These are phyloP conservation scores for Yarrowia sp. DNA, from an alignment of 805 yeast genomes.

Conservation along the genomic window DNA sequence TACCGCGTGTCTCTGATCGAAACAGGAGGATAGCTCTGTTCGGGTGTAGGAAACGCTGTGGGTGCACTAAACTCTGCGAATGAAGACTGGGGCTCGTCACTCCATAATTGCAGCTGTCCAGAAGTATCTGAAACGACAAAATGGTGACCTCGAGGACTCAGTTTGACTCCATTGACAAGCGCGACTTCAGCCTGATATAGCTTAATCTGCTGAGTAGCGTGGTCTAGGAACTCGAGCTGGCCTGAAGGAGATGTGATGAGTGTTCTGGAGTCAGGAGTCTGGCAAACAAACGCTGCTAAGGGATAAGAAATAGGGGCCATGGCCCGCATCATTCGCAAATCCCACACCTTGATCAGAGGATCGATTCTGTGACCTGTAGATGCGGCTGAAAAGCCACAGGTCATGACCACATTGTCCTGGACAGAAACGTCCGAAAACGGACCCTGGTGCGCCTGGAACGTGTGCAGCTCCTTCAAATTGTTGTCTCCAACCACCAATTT, in stretches of 20 bases:
- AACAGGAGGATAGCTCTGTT: conserved; percentile 42
- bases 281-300: conserved; percentile 78
- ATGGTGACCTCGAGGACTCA: conserved; percentile 77
- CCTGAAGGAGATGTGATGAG: conserved; percentile 83
- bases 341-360: conserved; percentile 83
- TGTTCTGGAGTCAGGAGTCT: conserved; percentile 87
- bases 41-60: conserved; percentile 60
- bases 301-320: conserved; percentile 85
- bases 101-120: conserved; percentile 73
- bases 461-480: conserved; percentile 47
- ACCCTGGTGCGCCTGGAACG: conserved; percentile 51
- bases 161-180: conserved; percentile 58
- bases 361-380: conserved; percentile 69
- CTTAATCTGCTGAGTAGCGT: conserved; percentile 64
- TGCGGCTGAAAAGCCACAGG: conserved; percentile 76
- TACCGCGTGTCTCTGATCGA: conserved; percentile 53
- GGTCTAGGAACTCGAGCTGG: conserved; percentile 83
- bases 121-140: conserved; percentile 71
- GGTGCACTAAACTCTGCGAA: conserved; percentile 55
- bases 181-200: conserved; percentile 71
- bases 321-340: conserved; percentile 72
- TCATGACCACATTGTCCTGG: conserved; percentile 54
- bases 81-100: conserved; percentile 56
- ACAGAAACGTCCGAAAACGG: conserved; percentile 52
- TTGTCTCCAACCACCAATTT: conserved; percentile 46